Evolutionary conservation across 2,329 filamentous ascomycete species (phyloP).

Genomic region (Podosphaera aphanis): DNA sequence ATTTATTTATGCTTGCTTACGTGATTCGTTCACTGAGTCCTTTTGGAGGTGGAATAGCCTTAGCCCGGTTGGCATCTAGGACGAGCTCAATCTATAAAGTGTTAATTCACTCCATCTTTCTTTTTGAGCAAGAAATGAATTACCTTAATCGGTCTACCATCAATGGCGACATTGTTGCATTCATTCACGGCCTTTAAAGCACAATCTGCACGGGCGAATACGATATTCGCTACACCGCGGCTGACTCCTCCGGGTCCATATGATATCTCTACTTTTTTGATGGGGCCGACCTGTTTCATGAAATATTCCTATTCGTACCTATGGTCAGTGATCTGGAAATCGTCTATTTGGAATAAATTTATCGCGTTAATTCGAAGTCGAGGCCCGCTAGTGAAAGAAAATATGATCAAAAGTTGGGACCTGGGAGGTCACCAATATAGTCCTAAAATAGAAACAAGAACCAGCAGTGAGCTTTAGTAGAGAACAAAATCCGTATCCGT

Average conservation of each 20-base stretch:
- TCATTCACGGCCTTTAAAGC: slow-evolving; percentile 65
- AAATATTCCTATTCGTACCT: slow-evolving; percentile 77
- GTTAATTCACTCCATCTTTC: background rate
- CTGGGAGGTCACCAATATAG: background rate
- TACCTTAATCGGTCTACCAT: slow-evolving; percentile 78
- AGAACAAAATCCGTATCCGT: background rate
- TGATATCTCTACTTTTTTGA: slow-evolving; percentile 76
- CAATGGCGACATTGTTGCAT: slow-evolving; percentile 74
- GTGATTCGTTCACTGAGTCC: slow-evolving; percentile 64
- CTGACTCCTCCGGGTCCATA: slow-evolving; percentile 85
- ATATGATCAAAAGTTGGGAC: slow-evolving; percentile 9
- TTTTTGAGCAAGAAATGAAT: slow-evolving; percentile 16
- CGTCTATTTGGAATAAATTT: slow-evolving; percentile 15
- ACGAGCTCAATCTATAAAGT: slow-evolving; percentile 70
- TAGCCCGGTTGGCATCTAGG: slow-evolving; percentile 50
- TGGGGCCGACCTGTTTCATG: slow-evolving; percentile 58
- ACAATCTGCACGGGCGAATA: slow-evolving; percentile 58
- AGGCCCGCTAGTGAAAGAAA: slow-evolving; percentile 12
- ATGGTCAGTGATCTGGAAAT: slow-evolving; percentile 40
- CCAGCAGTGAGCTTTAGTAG: slow-evolving; percentile 31
- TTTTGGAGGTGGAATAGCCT: slow-evolving; percentile 44
- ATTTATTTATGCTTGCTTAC: slow-evolving; percentile 23
- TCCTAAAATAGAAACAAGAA: slow-evolving; percentile 25
- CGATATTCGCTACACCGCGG: slow-evolving; percentile 77
- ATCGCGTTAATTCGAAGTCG: slow-evolving; percentile 13